Percentiles rank a stretch among this genome's conserved stretches.
These are phyloP conservation scores for Dioszegia hungarica DNA, from an alignment of 768 basidiomycete genomes.

Conservation along the genomic window DNA sequence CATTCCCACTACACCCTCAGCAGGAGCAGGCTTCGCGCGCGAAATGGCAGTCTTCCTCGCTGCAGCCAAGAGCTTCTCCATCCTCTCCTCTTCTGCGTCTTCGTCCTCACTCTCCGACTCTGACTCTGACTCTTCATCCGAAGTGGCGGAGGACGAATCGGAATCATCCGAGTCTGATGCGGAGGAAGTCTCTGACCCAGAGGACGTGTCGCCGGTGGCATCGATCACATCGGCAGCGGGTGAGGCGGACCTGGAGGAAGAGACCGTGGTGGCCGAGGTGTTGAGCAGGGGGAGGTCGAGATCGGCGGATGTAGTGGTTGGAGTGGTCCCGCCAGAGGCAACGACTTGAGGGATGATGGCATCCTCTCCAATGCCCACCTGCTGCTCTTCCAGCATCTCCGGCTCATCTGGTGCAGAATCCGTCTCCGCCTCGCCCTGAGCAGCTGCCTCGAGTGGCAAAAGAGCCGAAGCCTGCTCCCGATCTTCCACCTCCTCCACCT, in stretches of 20 bases:
- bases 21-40: too few relatives aligned
- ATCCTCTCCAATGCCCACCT: neutral
- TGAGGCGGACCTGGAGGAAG: neutral
- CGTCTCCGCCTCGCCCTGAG: neutral
- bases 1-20: slow-evolving; percentile 3
- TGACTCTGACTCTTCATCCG: slow-evolving; percentile 11
- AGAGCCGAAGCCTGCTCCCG: neutral
- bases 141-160: slow-evolving; percentile 14
- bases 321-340: too few relatives aligned
- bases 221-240: neutral
- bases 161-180: slow-evolving; percentile 7
- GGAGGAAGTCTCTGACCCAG: neutral
- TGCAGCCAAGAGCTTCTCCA: slow-evolving; percentile 9
- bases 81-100: slow-evolving; percentile 18
- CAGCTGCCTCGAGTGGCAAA: neutral
- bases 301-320: too few relatives aligned
- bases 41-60: slow-evolving; percentile 12
- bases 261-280: neutral
- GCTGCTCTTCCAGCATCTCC: neutral
- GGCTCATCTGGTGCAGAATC: neutral
- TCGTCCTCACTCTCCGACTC: too few relatives aligned
- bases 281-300: neutral
- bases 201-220: neutral
- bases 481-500: neutral
- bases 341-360: too few relatives aligned